Base-by-base conservation (phyloP, 192 early-diverging fungal genomes). In the Coemansia sp. region DNA sequence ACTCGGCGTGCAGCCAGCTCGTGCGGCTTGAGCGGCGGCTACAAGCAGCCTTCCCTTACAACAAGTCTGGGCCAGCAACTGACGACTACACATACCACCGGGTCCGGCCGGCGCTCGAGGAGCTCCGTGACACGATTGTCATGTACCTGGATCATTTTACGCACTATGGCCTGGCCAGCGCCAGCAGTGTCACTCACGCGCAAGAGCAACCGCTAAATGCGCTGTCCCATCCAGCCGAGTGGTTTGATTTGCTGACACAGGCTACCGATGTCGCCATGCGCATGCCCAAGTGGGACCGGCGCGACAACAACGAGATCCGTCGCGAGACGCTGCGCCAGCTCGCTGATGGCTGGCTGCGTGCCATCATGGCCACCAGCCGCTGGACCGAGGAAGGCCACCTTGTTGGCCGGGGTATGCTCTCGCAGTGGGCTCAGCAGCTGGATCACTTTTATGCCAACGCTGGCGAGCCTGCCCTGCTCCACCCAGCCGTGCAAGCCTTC, bases 61-160 rank as follows among this genome's bases (percentile, higher is more conserved):
- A 87, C 64, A 90, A 92, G 70, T 86, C 87, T 49, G 96, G 95
- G 16, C 87, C 89, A 22, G 70, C 77, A 1, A 81, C 86, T 31
- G 95, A 97, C 78, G 92, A 94, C 78, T 99, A 99, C 80, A 89
- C 94, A 7, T 97, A 90, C 81, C 90, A 92, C 75, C 87, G 97
- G 64, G 94, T 97, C 49, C 86, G 88, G 68, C 89, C 91, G 47
- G 81, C 85, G 9, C 76, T 98, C 24, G 78, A 86, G 3, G 94
- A 97, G 64, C 84, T 97, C 41, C 86, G 89, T 79, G 89, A 90
- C 64, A 90, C 88, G 29, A 84, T 93, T 43, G 73, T 87, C 18
- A 88, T 89, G 75, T 92, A 93, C 67, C 80, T 91, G 34, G 90
- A 91, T 74, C 93, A 96, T 68, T 89, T 90, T 65, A 87, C 90